Base-by-base conservation (phyloP, 2,329 filamentous ascomycete species). In the Furcasterigmium furcatum region DNA sequence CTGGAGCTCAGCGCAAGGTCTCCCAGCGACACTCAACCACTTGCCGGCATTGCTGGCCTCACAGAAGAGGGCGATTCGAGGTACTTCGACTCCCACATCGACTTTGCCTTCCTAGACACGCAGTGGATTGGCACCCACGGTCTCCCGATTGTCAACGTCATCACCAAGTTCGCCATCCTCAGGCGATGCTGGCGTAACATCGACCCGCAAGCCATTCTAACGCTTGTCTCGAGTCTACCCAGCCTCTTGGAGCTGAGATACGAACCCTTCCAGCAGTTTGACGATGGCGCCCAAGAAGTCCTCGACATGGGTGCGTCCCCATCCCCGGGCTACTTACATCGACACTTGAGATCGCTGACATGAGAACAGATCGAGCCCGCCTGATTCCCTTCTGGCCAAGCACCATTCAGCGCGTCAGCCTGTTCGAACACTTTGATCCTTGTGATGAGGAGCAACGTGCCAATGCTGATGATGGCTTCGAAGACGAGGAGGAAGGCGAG, bases 1-100 rank as follows among this genome's bases (percentile, higher is more conserved):
- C 46, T 61, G 9, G 58, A 61, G 49, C 38, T 61, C 9, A 47
- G 52, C 14, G 54, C 53, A 30, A 47, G 47, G 18, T 58, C 56
- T 8, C 55, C 55, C 6, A 55, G 51, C 36, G 55, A 57, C 9
- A 56, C 51, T 25, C 48, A 46, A 43, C 42, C 51, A 30, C 25
- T 51, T 8, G 52, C 51, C 12, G 54, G 55, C 4, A 51, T 52
- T 36, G 43, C 50, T n/a, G 54, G 55, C 16, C 35, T 57, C 14
- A 51, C 55, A 14, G 22, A 43, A n/a, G 53, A 56, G 6, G 54
- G 55, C n/a, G 50, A 55, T 35, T 56, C 53, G 38, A 49, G 55
- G 20, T 57, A 52, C 34, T 56, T 57, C 20, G 54, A 56, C 9
- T 55, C 55, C 10, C 47, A 55, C 19, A 46, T 57, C 13, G 53